A percentile compares a stretch with the other conserved stretches of the same genome.
phyloP scores from a whole-genome alignment of 306 rosid species.

The Begonia loranthoides region DNA sequence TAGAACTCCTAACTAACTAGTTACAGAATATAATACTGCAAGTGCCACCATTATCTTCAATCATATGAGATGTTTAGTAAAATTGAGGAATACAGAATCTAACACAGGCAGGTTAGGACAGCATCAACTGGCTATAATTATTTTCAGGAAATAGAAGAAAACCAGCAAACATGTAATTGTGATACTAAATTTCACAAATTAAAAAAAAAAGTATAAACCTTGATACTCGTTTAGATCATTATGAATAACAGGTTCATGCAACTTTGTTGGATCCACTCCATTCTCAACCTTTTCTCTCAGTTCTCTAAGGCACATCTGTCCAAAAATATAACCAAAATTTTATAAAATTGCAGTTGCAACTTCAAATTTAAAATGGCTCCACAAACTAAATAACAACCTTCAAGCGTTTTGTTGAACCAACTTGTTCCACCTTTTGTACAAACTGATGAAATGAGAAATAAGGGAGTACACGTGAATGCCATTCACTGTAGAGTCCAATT shows the following conservation, averaged over 20 bases:
- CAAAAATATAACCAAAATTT: not conserved
- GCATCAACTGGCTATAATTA: too few species aligned
- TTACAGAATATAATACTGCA: not conserved
- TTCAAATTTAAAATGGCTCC: too few species aligned
- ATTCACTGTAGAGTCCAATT: conserved; percentile 52
- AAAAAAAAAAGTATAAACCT: conserved; percentile 24
- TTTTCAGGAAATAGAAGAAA: not conserved
- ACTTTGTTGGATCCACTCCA: conserved; percentile 91
- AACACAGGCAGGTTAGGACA: too few species aligned
- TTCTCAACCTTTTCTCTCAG: conserved; percentile 80
- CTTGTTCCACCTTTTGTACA: conserved; percentile 70
- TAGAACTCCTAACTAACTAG: not conserved
- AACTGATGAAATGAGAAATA: conserved; percentile 72
- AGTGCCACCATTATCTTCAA: not conserved
- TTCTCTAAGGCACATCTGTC: conserved; percentile 63
- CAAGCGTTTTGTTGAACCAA: conserved; percentile 62
- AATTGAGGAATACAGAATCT: too few species aligned
- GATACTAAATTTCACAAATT: not conserved
- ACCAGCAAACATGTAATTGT: not conserved
- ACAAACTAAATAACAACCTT: conserved; percentile 26
- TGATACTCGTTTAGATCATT: conserved; percentile 28
- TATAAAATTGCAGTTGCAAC: too few species aligned
- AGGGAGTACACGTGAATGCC: conserved; percentile 86
- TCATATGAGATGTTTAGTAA: too few species aligned
- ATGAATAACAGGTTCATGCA: conserved; percentile 36